These are phyloP conservation scores for Apiotrichum laibachii DNA, from an alignment of 1,284 basidiomycete species.

Conservation along the genomic window DNA sequence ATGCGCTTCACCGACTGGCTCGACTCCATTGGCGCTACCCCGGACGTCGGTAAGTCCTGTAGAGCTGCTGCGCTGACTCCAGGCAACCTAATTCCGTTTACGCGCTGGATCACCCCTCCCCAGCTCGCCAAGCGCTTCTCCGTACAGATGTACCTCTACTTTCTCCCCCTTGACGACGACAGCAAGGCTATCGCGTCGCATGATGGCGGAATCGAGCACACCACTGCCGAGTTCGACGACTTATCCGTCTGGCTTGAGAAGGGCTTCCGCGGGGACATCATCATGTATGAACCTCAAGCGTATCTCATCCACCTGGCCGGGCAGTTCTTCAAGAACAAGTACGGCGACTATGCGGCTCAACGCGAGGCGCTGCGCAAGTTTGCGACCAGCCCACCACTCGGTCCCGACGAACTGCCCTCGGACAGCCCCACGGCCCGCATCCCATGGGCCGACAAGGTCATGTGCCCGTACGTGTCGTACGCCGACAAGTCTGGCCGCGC, in stretches of 20 bases:
- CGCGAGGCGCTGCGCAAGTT: slow-evolving; percentile 6
- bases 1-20: slow-evolving; percentile 18
- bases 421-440: slow-evolving; percentile 2
- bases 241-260: slow-evolving; percentile 11
- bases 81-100: slow-evolving; percentile 21
- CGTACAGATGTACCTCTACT: slow-evolving; percentile 25
- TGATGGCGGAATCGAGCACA: slow-evolving; percentile 23
- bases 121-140: slow-evolving; percentile 18
- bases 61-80: background rate
- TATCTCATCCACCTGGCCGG: slow-evolving; percentile 17
- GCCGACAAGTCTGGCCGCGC: background rate
- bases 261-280: slow-evolving; percentile 7
- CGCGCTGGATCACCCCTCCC: slow-evolving; percentile 22
- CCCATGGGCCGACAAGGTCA: slow-evolving; percentile 19
- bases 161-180: slow-evolving; percentile 12
- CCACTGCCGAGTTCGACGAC: slow-evolving; percentile 15
- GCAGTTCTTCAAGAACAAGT: slow-evolving; percentile 3
- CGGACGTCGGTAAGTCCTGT: slow-evolving; percentile 9
- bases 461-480: slow-evolving; percentile 7
- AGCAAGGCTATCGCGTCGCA: slow-evolving; percentile 6
- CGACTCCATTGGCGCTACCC: slow-evolving; percentile 9
- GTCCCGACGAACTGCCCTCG: background rate
- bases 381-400: slow-evolving; percentile 6
- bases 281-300: slow-evolving; percentile 21
- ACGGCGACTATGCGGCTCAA: slow-evolving; percentile 14